phyloP scores from a whole-genome alignment of 2,329 filamentous ascomycete genomes.

The Neobulgaria alba region DNA sequence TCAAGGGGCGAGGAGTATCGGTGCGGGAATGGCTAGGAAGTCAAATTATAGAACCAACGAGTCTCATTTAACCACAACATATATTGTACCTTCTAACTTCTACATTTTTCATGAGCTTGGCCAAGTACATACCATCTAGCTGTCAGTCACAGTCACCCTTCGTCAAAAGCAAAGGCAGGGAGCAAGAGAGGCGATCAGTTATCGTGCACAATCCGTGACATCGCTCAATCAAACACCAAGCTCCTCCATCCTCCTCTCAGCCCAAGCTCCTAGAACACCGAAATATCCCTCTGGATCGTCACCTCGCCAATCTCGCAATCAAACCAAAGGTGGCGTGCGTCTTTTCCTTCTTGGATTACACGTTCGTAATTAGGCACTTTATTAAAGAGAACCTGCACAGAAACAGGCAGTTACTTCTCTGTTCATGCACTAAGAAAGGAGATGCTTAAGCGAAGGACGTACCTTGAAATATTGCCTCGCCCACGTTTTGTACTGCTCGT shows the following conservation, averaged over 20 bases:
- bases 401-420: slow-evolving; percentile 1
- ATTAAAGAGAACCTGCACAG: slow-evolving; percentile 6
- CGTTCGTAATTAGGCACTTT: slow-evolving; percentile 16
- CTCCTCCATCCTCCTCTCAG: too few species aligned
- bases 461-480: slow-evolving; percentile 25
- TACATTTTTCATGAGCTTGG: too few species aligned
- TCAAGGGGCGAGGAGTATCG: too few species aligned
- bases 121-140: too few species aligned
- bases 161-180: too few species aligned
- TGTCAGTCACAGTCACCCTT: too few species aligned
- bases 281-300: slow-evolving; percentile 13
- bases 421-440: slow-evolving; percentile 2
- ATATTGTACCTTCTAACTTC: too few species aligned
- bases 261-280: slow-evolving; percentile 9
- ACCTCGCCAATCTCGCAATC: slow-evolving; percentile 15
- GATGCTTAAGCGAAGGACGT: slow-evolving; percentile 3
- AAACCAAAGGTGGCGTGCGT: slow-evolving; percentile 27
- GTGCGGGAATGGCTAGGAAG: too few species aligned
- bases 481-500: slow-evolving; percentile 16
- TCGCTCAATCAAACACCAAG: slow-evolving; percentile 3
- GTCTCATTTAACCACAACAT: too few species aligned
- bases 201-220: too few species aligned
- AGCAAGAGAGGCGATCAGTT: too few species aligned
- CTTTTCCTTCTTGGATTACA: slow-evolving; percentile 22
- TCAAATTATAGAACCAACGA: too few species aligned